Base-by-base conservation (phyloP, 2,329 filamentous ascomycete species). In the Fusarium illudens region DNA sequence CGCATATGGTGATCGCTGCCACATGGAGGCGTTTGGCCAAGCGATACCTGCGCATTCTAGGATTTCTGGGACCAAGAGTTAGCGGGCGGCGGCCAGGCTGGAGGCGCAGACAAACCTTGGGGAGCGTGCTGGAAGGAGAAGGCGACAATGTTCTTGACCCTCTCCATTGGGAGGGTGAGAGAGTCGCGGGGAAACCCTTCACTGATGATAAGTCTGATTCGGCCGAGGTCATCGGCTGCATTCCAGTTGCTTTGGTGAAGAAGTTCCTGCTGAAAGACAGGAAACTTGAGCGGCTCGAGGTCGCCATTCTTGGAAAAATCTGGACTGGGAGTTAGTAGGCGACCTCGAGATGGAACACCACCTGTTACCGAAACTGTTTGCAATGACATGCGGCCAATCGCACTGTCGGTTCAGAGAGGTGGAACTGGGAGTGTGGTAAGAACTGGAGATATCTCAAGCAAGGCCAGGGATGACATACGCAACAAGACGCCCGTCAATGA, bases 91-190 rank as follows among this genome's bases (percentile, higher is more conserved):
- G 17, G 22, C 22, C 2, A 12, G 2, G 8, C 9, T 1, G 3
- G 5, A 32, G 13, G 9, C 15, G 7, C 4, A 15, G 27, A 79
- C 84, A 69, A 81, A 95, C 93, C 85, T 57, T 92, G 79, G 1
- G 93, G 93, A 32, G 92, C 93, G 81, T 96, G 92, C 74, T 96
- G 92, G 72, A 96, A 97, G 1, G 93, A 90, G 77, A 97, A 96
- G 13, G 87, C 86, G 22, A 94, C 86, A 44, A 93, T 79, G 72
- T 94, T 92, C 74, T 90, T 91, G 65, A 92, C 81, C 37, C 88
- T 83, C 71, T 92, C 89, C 67, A 92, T 87, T 0, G 87, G 86
- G 39, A 81, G 78, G 3, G 81, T 79, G 1, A 79, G 58, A 3
- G 81, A 86, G 62, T 86, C 83, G 34, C 88, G 82, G 10, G 84